Evolutionary conservation across 2,329 filamentous ascomycete genomes (phyloP).

Genomic region (Colletotrichum sojae): DNA sequence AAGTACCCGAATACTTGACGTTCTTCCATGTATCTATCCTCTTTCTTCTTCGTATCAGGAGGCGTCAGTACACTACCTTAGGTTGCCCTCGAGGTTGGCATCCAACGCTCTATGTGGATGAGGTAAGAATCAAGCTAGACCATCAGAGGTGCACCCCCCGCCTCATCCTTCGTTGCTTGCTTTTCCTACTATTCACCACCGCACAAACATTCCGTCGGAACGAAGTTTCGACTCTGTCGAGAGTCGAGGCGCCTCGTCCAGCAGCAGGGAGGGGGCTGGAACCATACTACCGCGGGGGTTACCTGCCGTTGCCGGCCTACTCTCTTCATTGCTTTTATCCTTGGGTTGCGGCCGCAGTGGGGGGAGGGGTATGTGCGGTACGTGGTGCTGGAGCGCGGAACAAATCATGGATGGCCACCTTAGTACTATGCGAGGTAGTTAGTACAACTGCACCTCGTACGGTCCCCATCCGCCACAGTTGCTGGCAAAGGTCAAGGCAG

Average conservation of each 20-base stretch:
- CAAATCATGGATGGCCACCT: conserved; percentile 11
- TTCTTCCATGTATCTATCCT: too few species aligned
- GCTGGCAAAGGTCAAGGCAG: too few species aligned
- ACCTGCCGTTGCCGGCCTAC: neutral
- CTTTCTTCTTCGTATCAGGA: too few species aligned
- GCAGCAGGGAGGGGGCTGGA: too few species aligned
- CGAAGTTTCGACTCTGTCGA: neutral
- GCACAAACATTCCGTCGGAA: neutral
- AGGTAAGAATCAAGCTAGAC: neutral
- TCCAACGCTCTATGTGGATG: neutral
- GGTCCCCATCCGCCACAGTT: too few species aligned
- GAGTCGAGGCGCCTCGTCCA: neutral
- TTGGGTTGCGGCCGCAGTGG: conserved; percentile 32
- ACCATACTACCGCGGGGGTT: too few species aligned
- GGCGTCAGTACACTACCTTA: too few species aligned
- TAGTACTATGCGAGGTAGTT: neutral
- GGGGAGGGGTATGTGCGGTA: conserved; percentile 14
- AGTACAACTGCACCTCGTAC: too few species aligned
- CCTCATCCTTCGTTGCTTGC: neutral
- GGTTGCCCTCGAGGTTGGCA: too few species aligned
- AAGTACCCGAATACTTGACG: too few species aligned
- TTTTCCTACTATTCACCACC: neutral
- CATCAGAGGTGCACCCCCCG: neutral
- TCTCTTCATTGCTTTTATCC: conserved; percentile 12
- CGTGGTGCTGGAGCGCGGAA: conserved; percentile 22